phyloP scores from a whole-genome alignment of 495 filamentous ascomycete species.

The Aspergillus coremiiformis region DNA sequence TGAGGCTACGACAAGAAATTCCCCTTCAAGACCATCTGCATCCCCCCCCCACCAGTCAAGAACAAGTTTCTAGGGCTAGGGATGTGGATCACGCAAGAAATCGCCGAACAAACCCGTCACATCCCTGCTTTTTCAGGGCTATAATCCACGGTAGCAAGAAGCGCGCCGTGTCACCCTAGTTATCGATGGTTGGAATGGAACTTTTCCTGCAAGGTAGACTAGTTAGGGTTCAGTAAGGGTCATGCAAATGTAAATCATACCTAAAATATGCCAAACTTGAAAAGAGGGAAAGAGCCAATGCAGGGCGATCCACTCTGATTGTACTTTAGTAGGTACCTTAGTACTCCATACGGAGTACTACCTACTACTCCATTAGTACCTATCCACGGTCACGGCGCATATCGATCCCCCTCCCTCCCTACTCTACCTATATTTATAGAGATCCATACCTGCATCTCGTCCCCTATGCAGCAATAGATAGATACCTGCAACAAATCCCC shows the following conservation, averaged over 20 bases:
- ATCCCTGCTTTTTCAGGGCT: background rate
- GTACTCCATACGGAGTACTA: no score
- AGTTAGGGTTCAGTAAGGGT: background rate
- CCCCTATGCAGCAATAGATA: no score
- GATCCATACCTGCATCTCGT: background rate
- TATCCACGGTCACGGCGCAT: no score
- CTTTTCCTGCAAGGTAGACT: background rate
- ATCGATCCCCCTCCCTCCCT: no score
- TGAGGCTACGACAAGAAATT: no score
- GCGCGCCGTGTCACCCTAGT: background rate
- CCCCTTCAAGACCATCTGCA: conserved; percentile 9
- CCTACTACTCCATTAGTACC: no score
- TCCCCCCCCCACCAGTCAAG: conserved; percentile 1
- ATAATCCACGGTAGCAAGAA: background rate
- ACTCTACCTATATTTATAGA: no score
- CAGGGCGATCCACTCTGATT: background rate
- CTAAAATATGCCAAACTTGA: no score
- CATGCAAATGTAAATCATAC: no score
- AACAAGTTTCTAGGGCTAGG: no score
- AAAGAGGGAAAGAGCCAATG: no score
- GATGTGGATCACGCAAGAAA: background rate
- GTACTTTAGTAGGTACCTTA: background rate
- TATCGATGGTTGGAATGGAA: background rate
- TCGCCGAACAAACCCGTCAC: background rate
- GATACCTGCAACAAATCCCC: no score